Evolutionary conservation across 768 basidiomycete genomes (phyloP).

Genomic region (Boletus pseudopeckii): DNA sequence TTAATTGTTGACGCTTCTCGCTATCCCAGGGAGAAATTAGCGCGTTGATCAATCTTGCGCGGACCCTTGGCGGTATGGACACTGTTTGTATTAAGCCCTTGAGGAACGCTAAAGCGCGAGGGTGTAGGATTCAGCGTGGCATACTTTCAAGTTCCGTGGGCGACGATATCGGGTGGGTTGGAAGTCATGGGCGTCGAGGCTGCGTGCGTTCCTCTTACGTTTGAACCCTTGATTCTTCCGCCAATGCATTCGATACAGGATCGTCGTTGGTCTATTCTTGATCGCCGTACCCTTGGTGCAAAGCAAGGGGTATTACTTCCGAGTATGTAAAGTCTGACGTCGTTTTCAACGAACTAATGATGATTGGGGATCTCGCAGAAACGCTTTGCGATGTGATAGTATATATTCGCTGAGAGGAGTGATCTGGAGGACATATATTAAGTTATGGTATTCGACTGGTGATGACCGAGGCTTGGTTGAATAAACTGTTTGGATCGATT

Average conservation of each 20-base stretch:
- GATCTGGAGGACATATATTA: neutral
- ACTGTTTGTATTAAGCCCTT: neutral
- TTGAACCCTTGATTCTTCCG: neutral
- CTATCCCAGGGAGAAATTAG: constrained; percentile 38
- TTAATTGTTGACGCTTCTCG: neutral
- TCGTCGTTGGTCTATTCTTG: constrained; percentile 34
- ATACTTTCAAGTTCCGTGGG: constrained; percentile 42
- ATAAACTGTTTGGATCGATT: neutral
- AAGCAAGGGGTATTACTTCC: constrained; percentile 30
- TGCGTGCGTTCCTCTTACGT: constrained; percentile 22
- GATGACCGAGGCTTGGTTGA: neutral
- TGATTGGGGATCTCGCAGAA: constrained; percentile 4
- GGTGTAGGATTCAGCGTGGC: constrained; percentile 35
- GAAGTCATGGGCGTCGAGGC: constrained; percentile 39
- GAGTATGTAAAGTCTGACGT: constrained; percentile 24
- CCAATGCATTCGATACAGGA: constrained; percentile 14
- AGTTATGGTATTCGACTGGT: neutral
- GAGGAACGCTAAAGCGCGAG: neutral
- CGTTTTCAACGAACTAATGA: neutral
- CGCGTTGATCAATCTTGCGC: constrained; percentile 41
- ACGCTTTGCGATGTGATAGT: constrained; percentile 19
- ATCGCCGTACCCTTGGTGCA: constrained; percentile 37
- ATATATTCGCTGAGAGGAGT: neutral
- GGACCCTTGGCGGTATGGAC: constrained; percentile 30
- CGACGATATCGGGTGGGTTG: constrained; percentile 33